phyloP scores from a whole-genome alignment of 2,329 filamentous ascomycete species.

The Sclerotinia glacialis region DNA sequence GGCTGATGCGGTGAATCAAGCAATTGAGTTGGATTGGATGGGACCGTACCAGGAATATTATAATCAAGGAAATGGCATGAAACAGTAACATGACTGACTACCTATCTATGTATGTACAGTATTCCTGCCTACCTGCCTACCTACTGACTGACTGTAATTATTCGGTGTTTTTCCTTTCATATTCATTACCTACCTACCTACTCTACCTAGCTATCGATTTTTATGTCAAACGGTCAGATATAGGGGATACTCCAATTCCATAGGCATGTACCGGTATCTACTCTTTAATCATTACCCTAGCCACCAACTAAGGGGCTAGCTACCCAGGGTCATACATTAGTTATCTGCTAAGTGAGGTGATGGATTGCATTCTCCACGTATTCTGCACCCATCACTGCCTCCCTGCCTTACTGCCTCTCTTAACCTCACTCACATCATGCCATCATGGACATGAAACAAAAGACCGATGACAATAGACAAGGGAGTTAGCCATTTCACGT shows the following conservation, averaged over 20 bases:
- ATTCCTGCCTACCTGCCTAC: neutral
- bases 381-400: neutral
- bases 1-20: conserved; percentile 10
- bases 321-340: conserved; percentile 14
- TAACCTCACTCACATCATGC: conserved; percentile 11
- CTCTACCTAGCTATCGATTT: neutral
- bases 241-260: neutral
- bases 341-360: conserved; percentile 6
- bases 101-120: neutral
- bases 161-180: neutral
- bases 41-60: neutral
- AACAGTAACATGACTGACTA: neutral
- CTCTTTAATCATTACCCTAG: neutral
- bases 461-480: conserved; percentile 2
- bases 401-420: neutral
- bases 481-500: neutral
- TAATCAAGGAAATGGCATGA: neutral
- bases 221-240: neutral
- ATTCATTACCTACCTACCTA: neutral
- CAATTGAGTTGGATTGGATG: neutral
- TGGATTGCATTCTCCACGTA: conserved; percentile 6
- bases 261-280: neutral
- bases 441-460: neutral
- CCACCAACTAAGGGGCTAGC: conserved; percentile 2
- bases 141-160: neutral